Evolutionary conservation across 1,139 yeast genomes (phyloP).

Genomic region (Suhomyces bribrorum): DNA sequence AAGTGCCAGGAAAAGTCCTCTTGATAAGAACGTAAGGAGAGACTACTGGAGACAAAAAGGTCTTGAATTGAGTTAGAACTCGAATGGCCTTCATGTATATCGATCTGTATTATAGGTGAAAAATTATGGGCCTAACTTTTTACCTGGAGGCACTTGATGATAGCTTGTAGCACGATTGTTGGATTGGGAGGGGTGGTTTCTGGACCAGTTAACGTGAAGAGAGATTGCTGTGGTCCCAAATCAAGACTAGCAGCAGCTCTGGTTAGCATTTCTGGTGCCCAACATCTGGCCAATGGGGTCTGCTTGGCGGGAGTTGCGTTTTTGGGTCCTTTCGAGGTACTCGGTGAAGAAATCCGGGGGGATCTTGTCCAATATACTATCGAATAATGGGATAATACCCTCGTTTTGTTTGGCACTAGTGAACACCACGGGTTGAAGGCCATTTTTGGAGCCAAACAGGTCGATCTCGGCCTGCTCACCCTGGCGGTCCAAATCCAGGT

Average conservation of each 20-base stretch:
- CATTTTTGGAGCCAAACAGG: constrained; percentile 10
- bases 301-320: not conserved
- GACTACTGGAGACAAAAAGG: constrained; percentile 51
- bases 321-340: constrained; percentile 4
- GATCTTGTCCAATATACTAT: constrained; percentile 44
- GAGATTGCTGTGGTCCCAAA: too few species aligned
- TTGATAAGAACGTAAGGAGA: constrained; percentile 40
- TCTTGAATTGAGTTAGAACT: constrained; percentile 25
- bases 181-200: too few species aligned
- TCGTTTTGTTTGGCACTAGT: constrained; percentile 53
- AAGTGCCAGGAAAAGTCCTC: constrained; percentile 17
- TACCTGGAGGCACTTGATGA: too few species aligned
- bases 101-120: constrained; percentile 1
- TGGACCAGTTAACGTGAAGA: too few species aligned
- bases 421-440: constrained; percentile 20
- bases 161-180: not conserved
- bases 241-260: constrained; percentile 3
- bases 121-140: too few species aligned
- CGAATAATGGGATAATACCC: constrained; percentile 46
- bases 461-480: constrained; percentile 7
- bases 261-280: constrained; percentile 3
- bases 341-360: constrained; percentile 27
- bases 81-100: not conserved
- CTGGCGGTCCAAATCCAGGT: not conserved
- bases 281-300: constrained; percentile 5